These are phyloP conservation scores for Coniochaeta sp. DNA, from an alignment of 2,329 filamentous ascomycete species.

Conservation along the genomic window DNA sequence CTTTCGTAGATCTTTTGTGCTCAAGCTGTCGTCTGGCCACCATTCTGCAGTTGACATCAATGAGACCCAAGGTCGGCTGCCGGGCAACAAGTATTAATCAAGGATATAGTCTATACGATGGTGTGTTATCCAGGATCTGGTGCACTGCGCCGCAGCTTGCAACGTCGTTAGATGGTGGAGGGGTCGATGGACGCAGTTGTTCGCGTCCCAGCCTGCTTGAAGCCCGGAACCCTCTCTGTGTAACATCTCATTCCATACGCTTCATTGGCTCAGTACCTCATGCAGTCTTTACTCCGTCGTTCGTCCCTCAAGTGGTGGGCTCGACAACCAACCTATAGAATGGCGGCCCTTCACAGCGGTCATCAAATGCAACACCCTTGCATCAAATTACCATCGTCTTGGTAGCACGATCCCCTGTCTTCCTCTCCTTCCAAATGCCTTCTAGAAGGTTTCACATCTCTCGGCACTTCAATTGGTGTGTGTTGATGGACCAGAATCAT, in stretches of 20 bases:
- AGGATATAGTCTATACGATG: background rate
- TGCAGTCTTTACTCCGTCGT: background rate
- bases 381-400: background rate
- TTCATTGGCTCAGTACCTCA: background rate
- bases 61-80: background rate
- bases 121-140: background rate
- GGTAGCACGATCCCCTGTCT: background rate
- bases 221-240: background rate
- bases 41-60: background rate
- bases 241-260: no score
- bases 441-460: background rate
- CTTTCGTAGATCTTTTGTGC: no score
- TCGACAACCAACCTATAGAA: background rate
- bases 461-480: background rate
- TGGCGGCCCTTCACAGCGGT: background rate
- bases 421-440: background rate
- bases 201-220: background rate
- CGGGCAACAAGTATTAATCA: background rate
- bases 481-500: background rate
- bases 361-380: background rate
- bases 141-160: background rate
- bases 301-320: background rate
- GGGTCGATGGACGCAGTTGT: background rate
- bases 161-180: background rate
- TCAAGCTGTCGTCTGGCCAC: no score